These are phyloP conservation scores for Coriaria nepalensis DNA, from an alignment of 306 rosid species.

Conservation along the genomic window DNA sequence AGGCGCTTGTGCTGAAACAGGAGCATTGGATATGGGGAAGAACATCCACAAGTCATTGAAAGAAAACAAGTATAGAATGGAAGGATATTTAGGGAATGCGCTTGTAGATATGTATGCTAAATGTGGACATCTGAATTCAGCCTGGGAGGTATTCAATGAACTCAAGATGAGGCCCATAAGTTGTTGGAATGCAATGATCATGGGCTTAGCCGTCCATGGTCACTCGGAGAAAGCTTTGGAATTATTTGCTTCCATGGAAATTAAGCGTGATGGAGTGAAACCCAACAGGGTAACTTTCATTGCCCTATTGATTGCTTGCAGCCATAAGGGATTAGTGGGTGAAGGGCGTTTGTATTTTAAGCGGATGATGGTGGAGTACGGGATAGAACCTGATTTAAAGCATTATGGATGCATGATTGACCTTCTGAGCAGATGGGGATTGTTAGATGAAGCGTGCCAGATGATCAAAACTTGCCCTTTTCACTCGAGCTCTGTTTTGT, in stretches of 20 bases:
- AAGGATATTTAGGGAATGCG: constrained; percentile 52
- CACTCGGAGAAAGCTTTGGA: constrained; percentile 34
- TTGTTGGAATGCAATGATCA: constrained; percentile 65
- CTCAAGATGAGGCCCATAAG: constrained; percentile 41
- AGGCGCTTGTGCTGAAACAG: constrained; percentile 51
- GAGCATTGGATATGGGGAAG: constrained; percentile 36
- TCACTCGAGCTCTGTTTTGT: constrained; percentile 24
- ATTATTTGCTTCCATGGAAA: constrained; percentile 40
- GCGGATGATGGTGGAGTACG: constrained; percentile 30
- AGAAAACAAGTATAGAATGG: constrained; percentile 26
- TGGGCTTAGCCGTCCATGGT: constrained; percentile 66
- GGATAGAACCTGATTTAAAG: constrained; percentile 39
- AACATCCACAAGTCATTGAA: constrained; percentile 33
- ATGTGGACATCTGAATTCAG: constrained; percentile 48
- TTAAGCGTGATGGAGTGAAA: constrained; percentile 17
- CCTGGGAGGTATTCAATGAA: constrained; percentile 42
- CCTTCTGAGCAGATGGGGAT: constrained; percentile 51
- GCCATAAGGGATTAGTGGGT: constrained; percentile 59
- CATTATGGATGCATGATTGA: constrained; percentile 68
- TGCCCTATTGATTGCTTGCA: constrained; percentile 54
- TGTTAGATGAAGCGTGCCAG: constrained; percentile 38
- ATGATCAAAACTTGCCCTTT: constrained; percentile 26
- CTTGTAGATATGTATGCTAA: constrained; percentile 54
- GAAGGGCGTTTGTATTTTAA: constrained; percentile 42
- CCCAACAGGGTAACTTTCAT: constrained; percentile 50